Conservation (phyloP, 2,329 filamentous ascomycete genomes). For the Ophiostoma australiae region DNA sequence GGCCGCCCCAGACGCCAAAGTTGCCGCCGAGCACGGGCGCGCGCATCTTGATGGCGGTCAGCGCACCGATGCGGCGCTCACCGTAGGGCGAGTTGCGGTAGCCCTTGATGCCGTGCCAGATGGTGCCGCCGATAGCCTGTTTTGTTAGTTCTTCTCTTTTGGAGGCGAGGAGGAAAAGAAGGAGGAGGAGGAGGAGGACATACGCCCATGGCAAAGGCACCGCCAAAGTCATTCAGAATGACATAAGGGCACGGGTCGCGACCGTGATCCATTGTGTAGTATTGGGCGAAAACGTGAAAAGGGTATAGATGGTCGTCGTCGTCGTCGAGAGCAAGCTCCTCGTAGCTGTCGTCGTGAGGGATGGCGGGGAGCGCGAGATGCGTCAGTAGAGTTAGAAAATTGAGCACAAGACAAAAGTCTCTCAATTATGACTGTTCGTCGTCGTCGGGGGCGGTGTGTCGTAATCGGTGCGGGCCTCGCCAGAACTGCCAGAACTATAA, state of each 20-base stretch:
- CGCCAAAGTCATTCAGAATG: conserved; percentile 93
- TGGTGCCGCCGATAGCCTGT: conserved; percentile 69
- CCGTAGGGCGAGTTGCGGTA: conserved; percentile 86
- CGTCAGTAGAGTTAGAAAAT: background rate
- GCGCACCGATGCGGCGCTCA: conserved; percentile 88
- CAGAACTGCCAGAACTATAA: background rate
- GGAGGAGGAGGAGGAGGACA: background rate
- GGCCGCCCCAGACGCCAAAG: conserved; percentile 94
- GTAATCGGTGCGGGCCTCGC: background rate
- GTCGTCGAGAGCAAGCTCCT: conserved; percentile 10
- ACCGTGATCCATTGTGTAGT: conserved; percentile 76
- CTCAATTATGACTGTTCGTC: background rate
- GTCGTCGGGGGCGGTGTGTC: background rate
- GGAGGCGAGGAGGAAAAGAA: background rate
- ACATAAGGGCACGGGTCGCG: conserved; percentile 97
- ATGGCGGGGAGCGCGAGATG: background rate
- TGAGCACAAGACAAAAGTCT: background rate
- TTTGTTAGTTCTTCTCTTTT: background rate
- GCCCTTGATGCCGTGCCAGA: conserved; percentile 97
- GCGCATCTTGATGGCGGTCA: conserved; percentile 96
- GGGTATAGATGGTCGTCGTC: background rate
- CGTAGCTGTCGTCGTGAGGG: background rate
- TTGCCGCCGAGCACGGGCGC: conserved; percentile 95
- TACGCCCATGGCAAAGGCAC: conserved; percentile 45
- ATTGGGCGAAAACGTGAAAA: background rate